phyloP scores from a whole-genome alignment of 2,329 filamentous ascomycete genomes.

The Emydomyces testavorans region DNA sequence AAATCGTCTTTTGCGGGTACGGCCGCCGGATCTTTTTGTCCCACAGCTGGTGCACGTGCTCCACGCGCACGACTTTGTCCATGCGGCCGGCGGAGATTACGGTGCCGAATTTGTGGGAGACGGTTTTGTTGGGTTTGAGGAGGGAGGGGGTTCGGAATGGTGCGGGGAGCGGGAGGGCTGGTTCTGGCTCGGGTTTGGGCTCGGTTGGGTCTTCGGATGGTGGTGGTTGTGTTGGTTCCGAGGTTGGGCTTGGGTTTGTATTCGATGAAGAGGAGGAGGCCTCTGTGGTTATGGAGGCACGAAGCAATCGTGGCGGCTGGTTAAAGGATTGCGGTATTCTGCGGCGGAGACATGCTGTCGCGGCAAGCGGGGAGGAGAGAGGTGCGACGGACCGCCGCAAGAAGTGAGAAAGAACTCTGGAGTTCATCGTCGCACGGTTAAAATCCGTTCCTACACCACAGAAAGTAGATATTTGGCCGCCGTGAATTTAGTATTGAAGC shows the following conservation, averaged over 20 bases:
- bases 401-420: not conserved
- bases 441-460: too few relatives aligned
- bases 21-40: slow-evolving; percentile 30
- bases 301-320: not conserved
- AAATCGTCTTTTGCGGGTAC: slow-evolving; percentile 28
- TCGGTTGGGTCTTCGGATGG: not conserved
- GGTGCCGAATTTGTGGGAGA: slow-evolving; percentile 23
- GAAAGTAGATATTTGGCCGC: not conserved
- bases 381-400: not conserved
- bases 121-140: slow-evolving; percentile 20
- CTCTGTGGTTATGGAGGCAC: slow-evolving; percentile 2
- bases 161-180: not conserved
- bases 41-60: slow-evolving; percentile 26
- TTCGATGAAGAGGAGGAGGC: slow-evolving; percentile 1
- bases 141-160: slow-evolving; percentile 1
- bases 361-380: not conserved
- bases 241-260: not conserved
- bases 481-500: too few relatives aligned
- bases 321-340: slow-evolving; percentile 7
- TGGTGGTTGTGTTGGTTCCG: not conserved
- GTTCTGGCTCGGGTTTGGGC: not conserved
- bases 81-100: slow-evolving; percentile 34
- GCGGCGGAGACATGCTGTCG: slow-evolving; percentile 8
- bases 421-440: slow-evolving; percentile 2
- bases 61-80: slow-evolving; percentile 33